Base-by-base conservation (phyloP, 495 filamentous ascomycete species). In the Aspergillus conjunctus region DNA sequence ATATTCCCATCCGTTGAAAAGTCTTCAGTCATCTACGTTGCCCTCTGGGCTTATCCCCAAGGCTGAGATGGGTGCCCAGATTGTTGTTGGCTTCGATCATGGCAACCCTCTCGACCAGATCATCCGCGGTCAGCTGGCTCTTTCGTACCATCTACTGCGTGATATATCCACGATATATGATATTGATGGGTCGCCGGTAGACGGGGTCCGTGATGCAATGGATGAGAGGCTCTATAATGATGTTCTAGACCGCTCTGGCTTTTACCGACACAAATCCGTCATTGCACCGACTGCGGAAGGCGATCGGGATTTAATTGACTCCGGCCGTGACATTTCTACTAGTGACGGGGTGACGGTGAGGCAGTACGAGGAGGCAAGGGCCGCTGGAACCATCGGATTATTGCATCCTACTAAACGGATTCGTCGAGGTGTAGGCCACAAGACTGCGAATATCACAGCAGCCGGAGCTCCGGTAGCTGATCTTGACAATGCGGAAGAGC, bases 61-160 rank as follows among this genome's bases (percentile, higher is more conserved):
- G 15, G 94, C 90, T 49, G 94, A 99, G 69, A 90, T 97, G 83
- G 94, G 94, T 39, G 94, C 95, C 17, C 94, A 97, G 75, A 97
- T 99, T 51, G 91, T 99, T 62, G 96, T 94, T 31, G 94, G 94
- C 2, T 99, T 97, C 67, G 91, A 97, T 58, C 86, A 89, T 68
- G 94, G 94, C 1, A 99, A 99, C 70, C 94, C 94, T 15, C 72
- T 99, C 62, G 92, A 94, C 68, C 85, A 90, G 58, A 85, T 99
- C 54, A 87, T 98, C 64, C 87, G 94, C 56, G 92, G 91, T 21
- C 94, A 99, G 72, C 80, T 99, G 51, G 92, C 88, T 17, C 82
- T 99, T 31, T 87, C 85, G 22, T 96, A 96, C 71, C 91, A 97
- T 68, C 72, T 87, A 17, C 73, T 99, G 54, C 89, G 84, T 54